Base-by-base conservation (phyloP, 2,329 filamentous ascomycete genomes). In the Aspergillus vadensis region DNA sequence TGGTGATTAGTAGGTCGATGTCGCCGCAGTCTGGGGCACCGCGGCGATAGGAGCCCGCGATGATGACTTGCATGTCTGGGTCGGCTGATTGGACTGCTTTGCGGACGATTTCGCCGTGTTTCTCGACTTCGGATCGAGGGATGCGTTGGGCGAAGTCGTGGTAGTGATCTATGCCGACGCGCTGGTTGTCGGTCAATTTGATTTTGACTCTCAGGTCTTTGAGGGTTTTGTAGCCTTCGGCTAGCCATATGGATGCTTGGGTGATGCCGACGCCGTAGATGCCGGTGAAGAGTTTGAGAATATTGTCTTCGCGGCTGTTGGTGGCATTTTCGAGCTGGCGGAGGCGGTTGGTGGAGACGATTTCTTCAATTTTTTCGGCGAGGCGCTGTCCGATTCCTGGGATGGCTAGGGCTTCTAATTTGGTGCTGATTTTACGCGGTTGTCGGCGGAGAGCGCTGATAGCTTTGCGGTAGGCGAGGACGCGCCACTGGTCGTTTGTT, bases 351-450 rank as follows among this genome's bases (percentile, higher is more conserved):
- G 91, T 97, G 41, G 82, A 81, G 2, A 87, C 91, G 47, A 97
- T 96, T 72, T 97, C 94, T 69, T 95, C 91, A 64, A 98, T 95
- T 74, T 97, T 97, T 25, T 85, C 81, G 0, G 92, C 92, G 1
- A 97, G 79, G 1, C 91, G 84, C 10, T 81, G 69, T 7, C 93
- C 93, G 38, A 97, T 87, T 60, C 83, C 84, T 0, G 87, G 86
- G 1, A 97, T 81, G 2, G 77, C 74, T 10, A 83, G 77, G 0
- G 93, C 94, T 73, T 96, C 84, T 52, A 87, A 82, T 60, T 85
- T 87, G 0, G 89, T 93, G 4, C 76, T 80, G 60, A 97, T 85
- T 70, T 86, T 88, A 19, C 69, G 71, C 0, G 79, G 72, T 63
- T 93, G 89, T 51, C 85, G 87, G 48, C 86, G 86, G 12, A 98